Base-by-base conservation (phyloP, 345 rosid species). In the Linum lewisii region DNA sequence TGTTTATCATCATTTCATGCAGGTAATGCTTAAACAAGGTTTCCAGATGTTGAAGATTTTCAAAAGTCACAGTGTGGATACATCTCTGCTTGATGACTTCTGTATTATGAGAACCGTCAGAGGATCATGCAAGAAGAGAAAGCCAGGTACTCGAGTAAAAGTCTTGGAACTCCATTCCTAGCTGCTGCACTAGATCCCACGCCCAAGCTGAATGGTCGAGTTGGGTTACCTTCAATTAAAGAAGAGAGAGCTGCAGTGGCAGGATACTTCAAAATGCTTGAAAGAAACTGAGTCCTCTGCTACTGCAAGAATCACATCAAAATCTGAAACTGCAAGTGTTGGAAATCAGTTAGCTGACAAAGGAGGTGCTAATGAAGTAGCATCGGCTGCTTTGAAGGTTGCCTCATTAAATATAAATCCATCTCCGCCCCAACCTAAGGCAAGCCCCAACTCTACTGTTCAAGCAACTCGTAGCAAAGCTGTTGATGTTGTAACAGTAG, bases 11-110 rank as follows among this genome's bases (percentile, higher is more conserved):
- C 23, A 37, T 54, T 20, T 51, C 29, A 32, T 79, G 69, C 86
- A 93, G 99, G 72, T 89, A 74, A 72, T 85, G 82, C 64, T 66
- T 58, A 75, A 75, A 69, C 86, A 93, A 75, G 99, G 99, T 20
- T 60, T 79, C 64, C 91, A 87, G 79, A 81, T 89, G 83, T 76
- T 93, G 59, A 83, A 81, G 59, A 66, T 87, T 73, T 85, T 89
- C 72, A 87, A 85, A 78, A 69, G 58, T 62, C 81, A 85, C 34
- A 37, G 63, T 18, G 63, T 68, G 69, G 81, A 79, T 79, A 83
- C 94, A 6, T 86, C 94, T 24, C 44, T 92, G 58, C 77, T 92
- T 21, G 95, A 93, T 64, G 99, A 89, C 72, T 93, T 93, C 45
- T 67, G 75, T 93, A 76, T 52, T 93, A 93, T 36, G 99, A 93